Base-by-base conservation (phyloP, 306 rosid species). In the Vachellia collinsii region DNA sequence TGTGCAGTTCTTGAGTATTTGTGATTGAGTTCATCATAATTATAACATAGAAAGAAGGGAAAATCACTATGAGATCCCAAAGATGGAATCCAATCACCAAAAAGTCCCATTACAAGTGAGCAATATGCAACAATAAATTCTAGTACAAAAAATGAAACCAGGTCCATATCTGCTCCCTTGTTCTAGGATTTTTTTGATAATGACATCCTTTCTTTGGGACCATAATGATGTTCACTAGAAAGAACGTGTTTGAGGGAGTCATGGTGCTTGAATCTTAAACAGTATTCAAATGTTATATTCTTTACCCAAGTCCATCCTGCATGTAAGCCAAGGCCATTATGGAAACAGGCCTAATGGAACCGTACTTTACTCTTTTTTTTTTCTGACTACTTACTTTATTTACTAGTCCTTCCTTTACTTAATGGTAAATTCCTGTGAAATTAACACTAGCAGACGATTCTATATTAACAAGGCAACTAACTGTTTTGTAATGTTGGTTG, bases 401-500 rank as follows among this genome's bases (percentile, higher is more conserved):
- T 58, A 2, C 62, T 36, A 73, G 36, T 44, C 48, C 39, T 65
- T 53, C 22, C 36, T 36, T 51, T 70, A 13, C 50, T 74, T 19
- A 8, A 39, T 19, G 17, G 39, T 41, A 71, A 34, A 70, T 76
- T 69, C 67, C 65, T 25, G 9, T 16, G 12, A 75, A 34, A 36
- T 59, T 54, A 41, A 34, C 25, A 46, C 23, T 72, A 6, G n/a
- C 20, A 78, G 79, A 61, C 23, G 72, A 43, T 53, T 72, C 8
- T 42, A 42, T 78, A 62, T 20, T 63, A 25, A 44, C 77, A 17
- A 47, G 61, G 29, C 43, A 19, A 2, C 34, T 29, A 29, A 77
- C 8, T 23, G 43, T 5, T 39, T 23, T 72, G 64, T 65, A 50
- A 76, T 63, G 17, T 44, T 78, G 82, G 76, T 77, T 69, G 81